phyloP scores from a whole-genome alignment of 352 stramenopile genomes.

The Proteromonas lacertae region DNA sequence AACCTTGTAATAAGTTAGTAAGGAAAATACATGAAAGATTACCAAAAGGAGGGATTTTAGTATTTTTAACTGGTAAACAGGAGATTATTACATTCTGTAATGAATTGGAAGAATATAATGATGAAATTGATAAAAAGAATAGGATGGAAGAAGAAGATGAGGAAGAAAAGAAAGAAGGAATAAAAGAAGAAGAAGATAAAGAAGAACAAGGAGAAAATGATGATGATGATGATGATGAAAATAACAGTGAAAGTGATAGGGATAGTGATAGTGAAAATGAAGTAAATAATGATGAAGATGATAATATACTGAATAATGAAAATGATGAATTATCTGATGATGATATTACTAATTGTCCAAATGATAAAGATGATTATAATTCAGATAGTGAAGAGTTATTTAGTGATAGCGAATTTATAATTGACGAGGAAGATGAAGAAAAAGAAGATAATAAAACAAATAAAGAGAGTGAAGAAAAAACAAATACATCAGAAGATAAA shows the following conservation, averaged over 20 bases:
- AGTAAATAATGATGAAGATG: conserved; percentile 23
- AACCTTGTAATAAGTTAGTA: conserved; percentile 62
- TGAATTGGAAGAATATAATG: not conserved
- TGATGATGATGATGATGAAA: conserved; percentile 9
- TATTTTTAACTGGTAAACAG: conserved; percentile 68
- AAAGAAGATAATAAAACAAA: conserved; percentile 15
- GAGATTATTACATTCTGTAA: conserved; percentile 26
- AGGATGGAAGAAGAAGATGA: conserved; percentile 12
- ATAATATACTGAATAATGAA: conserved; percentile 22
- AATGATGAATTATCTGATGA: conserved; percentile 29
- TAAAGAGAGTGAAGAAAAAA: conserved; percentile 98
- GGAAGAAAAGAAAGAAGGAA: conserved; percentile 6
- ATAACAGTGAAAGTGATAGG: conserved; percentile 2
- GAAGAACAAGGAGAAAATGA: too few relatives aligned
- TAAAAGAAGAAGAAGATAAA: too few relatives aligned
- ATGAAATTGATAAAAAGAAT: conserved; percentile 14
- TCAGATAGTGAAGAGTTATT: conserved; percentile 3
- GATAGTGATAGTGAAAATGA: conserved; percentile 1
- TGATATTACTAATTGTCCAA: conserved; percentile 20
- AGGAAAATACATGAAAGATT: conserved; percentile 87
- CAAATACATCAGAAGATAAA: conserved; percentile 74
- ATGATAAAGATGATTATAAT: conserved; percentile 10
- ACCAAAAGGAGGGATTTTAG: conserved; percentile 67
- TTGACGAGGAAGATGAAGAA: conserved; percentile 7
- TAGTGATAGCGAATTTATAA: not conserved